Percentiles rank a stretch among this genome's conserved stretches.
These are phyloP conservation scores for Candida schatavii DNA, from an alignment of 805 yeast genomes.

Conservation along the genomic window DNA sequence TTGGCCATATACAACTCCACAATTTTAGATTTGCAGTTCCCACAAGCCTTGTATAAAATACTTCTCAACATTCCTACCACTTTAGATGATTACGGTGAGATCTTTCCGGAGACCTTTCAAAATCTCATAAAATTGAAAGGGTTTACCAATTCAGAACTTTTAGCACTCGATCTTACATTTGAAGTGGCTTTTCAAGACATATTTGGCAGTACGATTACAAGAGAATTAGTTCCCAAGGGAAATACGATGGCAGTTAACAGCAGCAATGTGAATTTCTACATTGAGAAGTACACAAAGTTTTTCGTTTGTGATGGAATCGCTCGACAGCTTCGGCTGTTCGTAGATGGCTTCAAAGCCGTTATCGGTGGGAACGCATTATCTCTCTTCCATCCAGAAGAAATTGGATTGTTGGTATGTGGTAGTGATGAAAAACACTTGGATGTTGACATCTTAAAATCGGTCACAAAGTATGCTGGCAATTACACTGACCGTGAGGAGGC, in stretches of 20 bases:
- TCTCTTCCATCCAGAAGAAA: slow-evolving; percentile 76
- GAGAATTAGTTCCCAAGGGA: slow-evolving; percentile 62
- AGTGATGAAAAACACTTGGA: slow-evolving; percentile 66
- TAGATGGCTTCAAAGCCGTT: slow-evolving; percentile 69
- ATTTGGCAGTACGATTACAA: slow-evolving; percentile 41
- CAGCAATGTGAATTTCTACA: slow-evolving; percentile 58
- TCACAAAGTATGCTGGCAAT: slow-evolving; percentile 66
- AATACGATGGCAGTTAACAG: slow-evolving; percentile 49
- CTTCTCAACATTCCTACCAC: slow-evolving; percentile 54
- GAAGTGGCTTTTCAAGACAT: slow-evolving; percentile 57
- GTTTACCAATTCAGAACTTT: slow-evolving; percentile 27
- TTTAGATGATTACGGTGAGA: slow-evolving; percentile 61
- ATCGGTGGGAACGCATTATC: slow-evolving; percentile 80
- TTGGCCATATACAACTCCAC: slow-evolving; percentile 89
- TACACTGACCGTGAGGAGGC: slow-evolving; percentile 47
- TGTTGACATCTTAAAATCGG: slow-evolving; percentile 59
- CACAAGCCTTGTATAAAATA: slow-evolving; percentile 73
- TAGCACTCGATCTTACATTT: slow-evolving; percentile 52
- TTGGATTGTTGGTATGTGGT: slow-evolving; percentile 77
- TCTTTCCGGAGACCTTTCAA: slow-evolving; percentile 63
- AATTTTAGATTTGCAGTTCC: slow-evolving; percentile 76
- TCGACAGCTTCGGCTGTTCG: slow-evolving; percentile 55
- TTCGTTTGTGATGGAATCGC: slow-evolving; percentile 55
- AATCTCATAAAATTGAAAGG: slow-evolving; percentile 30
- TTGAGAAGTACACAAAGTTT: slow-evolving; percentile 59